These are phyloP conservation scores for Sindora glabra DNA, from an alignment of 306 rosid species.

Conservation along the genomic window DNA sequence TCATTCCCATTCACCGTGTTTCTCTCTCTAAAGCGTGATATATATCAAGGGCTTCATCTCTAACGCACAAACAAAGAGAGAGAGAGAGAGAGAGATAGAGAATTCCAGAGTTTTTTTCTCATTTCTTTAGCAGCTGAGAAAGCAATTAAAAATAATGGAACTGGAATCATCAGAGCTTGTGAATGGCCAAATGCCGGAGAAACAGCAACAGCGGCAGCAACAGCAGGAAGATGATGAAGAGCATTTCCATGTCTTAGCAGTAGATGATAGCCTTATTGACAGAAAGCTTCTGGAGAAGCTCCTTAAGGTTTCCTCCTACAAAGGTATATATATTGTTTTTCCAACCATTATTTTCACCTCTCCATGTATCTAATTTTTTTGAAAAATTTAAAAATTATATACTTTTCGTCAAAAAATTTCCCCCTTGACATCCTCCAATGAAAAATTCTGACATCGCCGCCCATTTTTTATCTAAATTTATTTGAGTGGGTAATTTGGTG, in stretches of 20 bases:
- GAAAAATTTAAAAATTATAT: too few species aligned
- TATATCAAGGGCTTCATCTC: neutral
- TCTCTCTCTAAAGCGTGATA: neutral
- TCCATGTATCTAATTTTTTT: too few species aligned
- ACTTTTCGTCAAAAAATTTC: too few species aligned
- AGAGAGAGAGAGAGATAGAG: neutral
- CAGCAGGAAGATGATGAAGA: slow-evolving; percentile 19
- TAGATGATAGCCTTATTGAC: slow-evolving; percentile 74
- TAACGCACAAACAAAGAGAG: neutral
- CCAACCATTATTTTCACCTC: neutral
- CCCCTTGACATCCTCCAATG: too few species aligned
- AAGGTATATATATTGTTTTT: slow-evolving; percentile 31
- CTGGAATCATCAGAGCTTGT: slow-evolving; percentile 24
- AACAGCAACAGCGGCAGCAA: neutral
- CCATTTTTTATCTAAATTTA: too few species aligned
- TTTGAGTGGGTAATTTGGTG: too few species aligned
- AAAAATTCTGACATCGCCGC: too few species aligned
- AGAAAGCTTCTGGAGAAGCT: slow-evolving; percentile 84
- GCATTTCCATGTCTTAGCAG: slow-evolving; percentile 93
- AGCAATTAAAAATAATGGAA: slow-evolving; percentile 18
- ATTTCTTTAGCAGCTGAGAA: neutral
- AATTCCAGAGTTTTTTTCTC: too few species aligned
- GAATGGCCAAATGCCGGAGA: slow-evolving; percentile 13
- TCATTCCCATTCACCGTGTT: slow-evolving; percentile 29
- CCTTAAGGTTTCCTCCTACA: slow-evolving; percentile 63